Base-by-base conservation (phyloP, 805 yeast genomes). In the Candida sanyiensis region DNA sequence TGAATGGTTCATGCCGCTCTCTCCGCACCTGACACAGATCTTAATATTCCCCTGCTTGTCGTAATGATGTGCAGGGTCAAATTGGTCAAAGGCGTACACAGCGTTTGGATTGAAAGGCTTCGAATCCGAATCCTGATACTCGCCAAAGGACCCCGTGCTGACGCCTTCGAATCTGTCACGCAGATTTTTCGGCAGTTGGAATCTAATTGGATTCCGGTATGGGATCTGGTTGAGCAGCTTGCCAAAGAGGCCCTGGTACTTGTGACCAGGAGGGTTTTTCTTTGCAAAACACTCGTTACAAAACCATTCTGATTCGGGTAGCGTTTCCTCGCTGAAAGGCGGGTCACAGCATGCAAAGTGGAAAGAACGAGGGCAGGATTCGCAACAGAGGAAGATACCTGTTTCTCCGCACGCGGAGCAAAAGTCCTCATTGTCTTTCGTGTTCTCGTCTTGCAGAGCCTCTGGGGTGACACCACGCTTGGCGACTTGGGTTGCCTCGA, bases 331-430 rank as follows among this genome's bases (percentile, higher is more conserved):
- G 49, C 82, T 86, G 24, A 81, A 62, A 0, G 98, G 97, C 3
- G 97, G 97, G 51, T 85, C 83, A 44, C 90, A 74, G 58, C 98
- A 90, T 5, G 84, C 69, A 55, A 93, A 87, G 57, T 90, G 98
- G 61, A 90, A 93, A 2, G 96, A 84, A 51, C 72, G 72, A 0
- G 97, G 96, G 60, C 98, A 90, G 2, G 84, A 70, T 51, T 90
- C 98, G 62, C 98, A 90, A 61, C 97, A 93, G 18, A 90, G 67
- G 51, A 90, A 88, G 20, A 84, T 71, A 10, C 98, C 98, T 0
- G 88, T 68, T 20, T 87, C 85, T 2, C 94, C 89, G 63, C 98
- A 90, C 0, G 93, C 71, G n/a, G 84, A 68, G 55, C 98, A 90
- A 58, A 72, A 89, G 58, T 90, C 98, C 45, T 89, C 94, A 57